A percentile compares a stretch with the other conserved stretches of the same genome.
These are phyloP conservation scores for Brasilioporus rufonigricans DNA, from an alignment of 768 basidiomycete genomes.

Conservation along the genomic window DNA sequence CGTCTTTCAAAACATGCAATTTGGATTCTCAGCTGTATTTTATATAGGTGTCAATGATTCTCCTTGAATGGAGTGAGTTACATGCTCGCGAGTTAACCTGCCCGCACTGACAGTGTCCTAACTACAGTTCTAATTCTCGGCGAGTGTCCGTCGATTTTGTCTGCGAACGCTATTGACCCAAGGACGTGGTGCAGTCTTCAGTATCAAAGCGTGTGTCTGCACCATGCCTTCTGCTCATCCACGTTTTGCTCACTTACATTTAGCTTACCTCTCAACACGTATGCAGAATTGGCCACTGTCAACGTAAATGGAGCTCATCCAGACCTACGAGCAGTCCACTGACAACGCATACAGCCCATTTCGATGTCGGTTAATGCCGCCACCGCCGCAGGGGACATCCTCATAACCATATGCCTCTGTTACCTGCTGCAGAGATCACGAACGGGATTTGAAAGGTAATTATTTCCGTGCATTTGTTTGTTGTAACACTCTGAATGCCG, in stretches of 20 bases:
- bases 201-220: slow-evolving; percentile 3
- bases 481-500: neutral
- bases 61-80: slow-evolving; percentile 39
- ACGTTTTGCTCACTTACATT: slow-evolving; percentile 11
- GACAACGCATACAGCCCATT: neutral
- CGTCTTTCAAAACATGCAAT: neutral
- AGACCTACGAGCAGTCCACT: neutral
- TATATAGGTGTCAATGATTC: slow-evolving; percentile 28
- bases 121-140: slow-evolving; percentile 30
- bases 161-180: neutral
- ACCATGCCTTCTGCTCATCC: neutral
- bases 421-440: slow-evolving; percentile 44
- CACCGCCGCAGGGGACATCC: slow-evolving; percentile 45
- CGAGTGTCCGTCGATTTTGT: slow-evolving; percentile 18
- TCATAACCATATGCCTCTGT: slow-evolving; percentile 48
- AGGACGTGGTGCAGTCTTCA: neutral
- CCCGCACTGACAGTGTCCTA: slow-evolving; percentile 1
- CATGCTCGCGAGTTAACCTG: neutral
- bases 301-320: neutral
- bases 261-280: slow-evolving; percentile 34
- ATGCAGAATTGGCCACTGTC: neutral
- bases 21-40: neutral
- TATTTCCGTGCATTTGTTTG: neutral
- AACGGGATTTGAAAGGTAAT: slow-evolving; percentile 47
- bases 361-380: slow-evolving; percentile 37